Evolutionary conservation across 768 basidiomycete species (phyloP), one percentile per base, ranked within the genome.

Genomic region (Kwoniella sp.): DNA sequence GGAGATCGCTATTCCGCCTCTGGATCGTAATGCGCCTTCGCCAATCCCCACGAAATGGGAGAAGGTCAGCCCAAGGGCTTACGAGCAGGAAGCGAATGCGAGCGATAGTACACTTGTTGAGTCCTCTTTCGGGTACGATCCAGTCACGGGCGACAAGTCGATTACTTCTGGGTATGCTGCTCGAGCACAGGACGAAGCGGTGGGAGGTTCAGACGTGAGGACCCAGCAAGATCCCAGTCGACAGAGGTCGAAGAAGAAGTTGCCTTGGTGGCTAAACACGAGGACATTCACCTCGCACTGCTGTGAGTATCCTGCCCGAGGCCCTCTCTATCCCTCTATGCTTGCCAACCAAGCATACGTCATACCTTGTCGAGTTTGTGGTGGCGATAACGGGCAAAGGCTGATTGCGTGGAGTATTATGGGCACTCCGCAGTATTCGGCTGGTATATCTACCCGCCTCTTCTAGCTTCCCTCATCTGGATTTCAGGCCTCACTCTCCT

Each of bases 391-490:
- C n/a, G n/a, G n/a, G n/a, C n/a, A n/a, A n/a, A 33, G 7, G 33
- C 33, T 33, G 33, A 33, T 13, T 33, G 33, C 25, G 48, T 49
- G 48, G 17, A 24, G 7, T 44, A 9, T 19, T 9, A 9, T 53
- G 4, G 5, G 8, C 52, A 7, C 13, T 7, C 15, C 26, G n/a
- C 52, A 53, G 27, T 53, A 6, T 53, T 29, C 52, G 69, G 69
- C 3, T 51, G 53, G 22, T 72, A 67, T 33, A 61, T 66, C 47
- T 62, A 61, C 51, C 52, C 69, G 17, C 70, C 70, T n/a, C 49
- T 72, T 22, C 37, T 55, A n/a, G 70, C 70, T 5, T 54, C 62
- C 19, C 49, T 72, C 15, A 53, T 65, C 9, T 77, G 76, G 76
- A 54, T 71, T 7, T 67, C 63, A 3, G 72, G 72, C 2, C 40